Evolutionary conservation across 306 rosid species (phyloP).

Genomic region (Neltuma alba): DNA sequence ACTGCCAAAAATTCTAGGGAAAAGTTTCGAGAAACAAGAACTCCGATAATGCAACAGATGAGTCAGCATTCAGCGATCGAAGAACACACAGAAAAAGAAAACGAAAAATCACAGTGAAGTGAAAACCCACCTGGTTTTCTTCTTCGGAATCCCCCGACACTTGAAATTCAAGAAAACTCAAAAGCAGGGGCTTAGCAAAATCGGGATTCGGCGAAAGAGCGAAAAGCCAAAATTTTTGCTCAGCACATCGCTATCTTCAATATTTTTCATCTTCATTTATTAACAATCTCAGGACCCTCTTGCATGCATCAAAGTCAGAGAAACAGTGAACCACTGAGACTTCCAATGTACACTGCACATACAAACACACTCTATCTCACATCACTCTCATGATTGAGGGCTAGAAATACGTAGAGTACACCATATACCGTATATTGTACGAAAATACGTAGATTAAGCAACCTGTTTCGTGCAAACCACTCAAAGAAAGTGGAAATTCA

Average conservation of each 20-base stretch:
- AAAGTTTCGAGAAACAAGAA: conserved; percentile 24
- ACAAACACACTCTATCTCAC: conserved; percentile 33
- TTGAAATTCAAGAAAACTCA: conserved; percentile 40
- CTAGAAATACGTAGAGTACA: conserved; percentile 30
- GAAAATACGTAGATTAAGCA: conserved; percentile 26
- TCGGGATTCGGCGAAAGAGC: conserved; percentile 34
- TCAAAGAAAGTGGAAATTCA: not conserved
- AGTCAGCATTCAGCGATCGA: conserved; percentile 27
- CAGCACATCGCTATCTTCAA: conserved; percentile 3
- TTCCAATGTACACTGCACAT: conserved; percentile 40
- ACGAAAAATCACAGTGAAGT: conserved; percentile 9
- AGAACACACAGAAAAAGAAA: not conserved
- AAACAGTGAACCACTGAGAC: conserved; percentile 44
- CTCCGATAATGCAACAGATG: conserved; percentile 30
- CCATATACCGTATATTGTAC: conserved; percentile 15
- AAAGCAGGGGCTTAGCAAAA: conserved; percentile 39
- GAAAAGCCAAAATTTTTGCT: conserved; percentile 28
- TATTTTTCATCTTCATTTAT: conserved; percentile 4
- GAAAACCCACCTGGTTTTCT: conserved; percentile 51
- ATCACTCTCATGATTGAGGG: conserved; percentile 49
- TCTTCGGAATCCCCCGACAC: conserved; percentile 6
- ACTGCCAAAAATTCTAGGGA: conserved; percentile 10
- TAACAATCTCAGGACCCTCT: conserved; percentile 21
- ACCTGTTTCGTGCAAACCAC: conserved; percentile 2
- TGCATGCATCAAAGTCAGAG: conserved; percentile 57